These are phyloP conservation scores for Phytopythium boreale DNA, from an alignment of 352 stramenopile species.

Conservation along the genomic window DNA sequence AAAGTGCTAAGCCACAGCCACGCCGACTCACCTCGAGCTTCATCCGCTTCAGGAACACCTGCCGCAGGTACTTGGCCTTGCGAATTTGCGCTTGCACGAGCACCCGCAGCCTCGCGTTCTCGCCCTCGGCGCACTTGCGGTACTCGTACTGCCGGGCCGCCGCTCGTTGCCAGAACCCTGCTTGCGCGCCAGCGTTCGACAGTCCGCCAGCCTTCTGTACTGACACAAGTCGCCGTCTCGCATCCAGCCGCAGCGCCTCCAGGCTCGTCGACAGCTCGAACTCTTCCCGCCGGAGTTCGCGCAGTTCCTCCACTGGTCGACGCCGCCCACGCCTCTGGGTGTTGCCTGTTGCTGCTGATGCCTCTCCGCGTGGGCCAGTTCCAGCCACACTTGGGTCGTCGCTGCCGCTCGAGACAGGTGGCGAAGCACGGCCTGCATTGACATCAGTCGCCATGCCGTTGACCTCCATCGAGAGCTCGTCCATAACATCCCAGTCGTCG, in stretches of 20 bases:
- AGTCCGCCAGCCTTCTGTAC: not conserved
- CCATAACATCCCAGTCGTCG: conserved; percentile 1
- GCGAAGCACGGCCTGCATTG: not conserved
- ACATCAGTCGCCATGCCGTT: not conserved
- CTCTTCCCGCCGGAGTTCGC: not conserved
- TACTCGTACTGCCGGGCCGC: conserved; percentile 2
- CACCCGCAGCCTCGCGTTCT: not conserved
- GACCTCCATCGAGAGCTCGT: not conserved
- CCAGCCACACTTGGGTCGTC: not conserved
- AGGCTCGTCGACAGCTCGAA: conserved; percentile 4
- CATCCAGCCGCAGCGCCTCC: not conserved
- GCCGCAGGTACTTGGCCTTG: conserved; percentile 1
- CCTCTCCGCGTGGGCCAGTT: not conserved
- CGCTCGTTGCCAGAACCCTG: conserved; percentile 4
- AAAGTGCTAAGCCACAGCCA: not conserved
- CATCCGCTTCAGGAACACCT: not conserved
- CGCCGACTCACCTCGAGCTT: not conserved
- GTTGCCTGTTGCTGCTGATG: not conserved
- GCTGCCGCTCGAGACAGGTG: not conserved
- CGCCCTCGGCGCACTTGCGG: not conserved
- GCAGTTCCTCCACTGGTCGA: conserved; percentile 2
- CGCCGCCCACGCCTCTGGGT: not conserved
- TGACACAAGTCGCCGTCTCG: not conserved
- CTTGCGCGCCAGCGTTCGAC: no score
- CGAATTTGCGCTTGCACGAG: not conserved